These are phyloP conservation scores for Porogramme epimiltina DNA, from an alignment of 1,284 basidiomycete genomes.

Conservation along the genomic window DNA sequence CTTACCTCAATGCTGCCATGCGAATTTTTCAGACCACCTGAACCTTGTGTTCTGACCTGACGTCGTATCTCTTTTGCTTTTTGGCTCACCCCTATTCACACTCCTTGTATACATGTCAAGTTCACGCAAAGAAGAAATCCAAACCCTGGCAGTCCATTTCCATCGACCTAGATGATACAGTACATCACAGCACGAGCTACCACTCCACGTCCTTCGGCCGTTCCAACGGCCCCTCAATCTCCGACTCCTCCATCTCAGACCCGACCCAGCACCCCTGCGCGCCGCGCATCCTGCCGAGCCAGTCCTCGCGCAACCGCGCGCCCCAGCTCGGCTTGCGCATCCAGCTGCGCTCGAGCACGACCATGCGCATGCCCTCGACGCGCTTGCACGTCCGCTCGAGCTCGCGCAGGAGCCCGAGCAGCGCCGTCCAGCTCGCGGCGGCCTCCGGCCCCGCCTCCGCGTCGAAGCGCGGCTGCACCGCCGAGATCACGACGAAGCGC, in stretches of 20 bases:
- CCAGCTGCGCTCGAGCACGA: constrained; percentile 8
- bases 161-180: neutral
- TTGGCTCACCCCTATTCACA: neutral
- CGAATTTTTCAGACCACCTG: constrained; percentile 52
- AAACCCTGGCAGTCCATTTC: neutral
- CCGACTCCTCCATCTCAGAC: constrained; percentile 3
- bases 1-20: constrained; percentile 44
- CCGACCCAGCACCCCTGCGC: constrained; percentile 10
- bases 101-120: too few relatives aligned
- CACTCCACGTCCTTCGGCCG: constrained; percentile 4
- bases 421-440: constrained; percentile 1
- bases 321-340: constrained; percentile 8
- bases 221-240: constrained; percentile 3
- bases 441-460: neutral
- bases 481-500: constrained; percentile 4
- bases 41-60: constrained; percentile 25
- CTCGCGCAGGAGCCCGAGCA: constrained; percentile 3
- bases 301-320: constrained; percentile 1
- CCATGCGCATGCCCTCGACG: constrained; percentile 3
- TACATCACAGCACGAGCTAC: neutral
- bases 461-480: constrained; percentile 1
- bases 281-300: constrained; percentile 7
- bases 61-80: neutral
- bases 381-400: constrained; percentile 8
- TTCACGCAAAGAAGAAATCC: too few relatives aligned